Evolutionary conservation across 2,329 filamentous ascomycete species (phyloP), one percentile per base, ranked within the genome.

Genomic region (Trichoderma lentiforme): DNA sequence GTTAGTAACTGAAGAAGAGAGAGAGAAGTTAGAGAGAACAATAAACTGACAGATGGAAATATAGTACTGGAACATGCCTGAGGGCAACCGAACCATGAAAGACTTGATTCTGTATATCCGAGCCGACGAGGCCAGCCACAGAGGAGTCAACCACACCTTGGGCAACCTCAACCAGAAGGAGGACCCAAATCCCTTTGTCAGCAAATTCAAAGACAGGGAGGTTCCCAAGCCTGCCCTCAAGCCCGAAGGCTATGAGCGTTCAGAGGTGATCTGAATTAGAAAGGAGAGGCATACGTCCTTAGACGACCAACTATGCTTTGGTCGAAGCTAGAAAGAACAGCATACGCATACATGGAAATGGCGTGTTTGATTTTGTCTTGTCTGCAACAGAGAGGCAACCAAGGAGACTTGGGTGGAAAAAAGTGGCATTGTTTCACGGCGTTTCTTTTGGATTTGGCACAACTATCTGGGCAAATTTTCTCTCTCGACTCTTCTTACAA

Each of bases 61-160:
- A 11, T 43, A 83, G 79, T 99, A 99, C 83, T 99, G 95, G 94
- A 90, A 93, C 56, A 98, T 99, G 90, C 94, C 95, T 0, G 91
- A 97, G 80, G 92, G 90, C 3, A 86, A 92, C 72, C 88, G 91
- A 30, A 93, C 90, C 2, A 97, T 99, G 93, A 89, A 87, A 77
- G 94, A 98, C 78, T 82, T 98, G 73, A 86, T 98, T 67, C 83
- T 96, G 65, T 98, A 98, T 80, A 93, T 98, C 76, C 88, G 95
- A 34, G 93, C 92, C n/a, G 93, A 95, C 71, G 94, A 97, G 82
- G 93, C 93, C 4, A 93, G 93, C 80, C 94, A 97, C 79, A 88
- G 96, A 39, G 96, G 97, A 79, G 95, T 98, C 76, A 98, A 99
- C 83, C 96, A 99, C 81, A 98, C 96, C 0, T 83, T 99, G 56